phyloP scores from a whole-genome alignment of 176 grass and related monocot genomes.

The Hordeum marinum region DNA sequence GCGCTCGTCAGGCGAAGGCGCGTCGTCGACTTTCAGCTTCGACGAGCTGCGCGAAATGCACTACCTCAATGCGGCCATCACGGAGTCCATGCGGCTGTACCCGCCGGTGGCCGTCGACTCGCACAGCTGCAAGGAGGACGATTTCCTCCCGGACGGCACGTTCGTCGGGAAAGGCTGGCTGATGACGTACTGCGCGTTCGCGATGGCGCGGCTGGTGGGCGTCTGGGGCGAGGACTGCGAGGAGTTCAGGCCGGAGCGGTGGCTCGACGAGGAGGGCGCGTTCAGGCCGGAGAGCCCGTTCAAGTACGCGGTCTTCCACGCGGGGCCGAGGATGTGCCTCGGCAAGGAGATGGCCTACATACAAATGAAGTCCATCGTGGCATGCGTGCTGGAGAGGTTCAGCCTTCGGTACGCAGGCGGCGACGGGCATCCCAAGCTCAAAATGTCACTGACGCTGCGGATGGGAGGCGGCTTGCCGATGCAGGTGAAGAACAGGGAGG shows the following conservation, averaged over 20 bases:
- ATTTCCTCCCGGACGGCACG: slow-evolving; percentile 44
- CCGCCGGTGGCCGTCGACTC: too few relatives aligned
- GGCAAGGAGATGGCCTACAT: background rate
- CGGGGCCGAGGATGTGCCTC: slow-evolving; percentile 41
- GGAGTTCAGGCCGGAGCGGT: slow-evolving; percentile 51
- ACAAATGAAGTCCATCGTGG: background rate
- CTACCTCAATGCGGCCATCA: too few relatives aligned
- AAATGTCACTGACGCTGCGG: slow-evolving; percentile 47
- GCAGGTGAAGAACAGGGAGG: slow-evolving; percentile 8
- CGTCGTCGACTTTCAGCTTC: background rate
- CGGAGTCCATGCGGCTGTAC: too few relatives aligned
- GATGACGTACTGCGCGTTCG: slow-evolving; percentile 33
- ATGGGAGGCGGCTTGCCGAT: slow-evolving; percentile 54
- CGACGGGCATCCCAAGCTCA: slow-evolving; percentile 9
- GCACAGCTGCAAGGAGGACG: background rate
- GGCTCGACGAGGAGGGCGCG: slow-evolving; percentile 36
- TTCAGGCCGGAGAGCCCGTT: slow-evolving; percentile 49
- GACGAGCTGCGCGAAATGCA: too few relatives aligned
- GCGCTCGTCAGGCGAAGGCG: background rate
- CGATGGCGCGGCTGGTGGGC: slow-evolving; percentile 30
- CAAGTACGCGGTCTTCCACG: slow-evolving; percentile 50
- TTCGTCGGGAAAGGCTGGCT: slow-evolving; percentile 44
- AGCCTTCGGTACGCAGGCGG: slow-evolving; percentile 13
- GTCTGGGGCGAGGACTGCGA: slow-evolving; percentile 48
- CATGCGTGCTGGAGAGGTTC: slow-evolving; percentile 44